Evolutionary conservation across 495 filamentous ascomycete genomes (phyloP).

Genomic region (Lindgomyces ingoldianus): DNA sequence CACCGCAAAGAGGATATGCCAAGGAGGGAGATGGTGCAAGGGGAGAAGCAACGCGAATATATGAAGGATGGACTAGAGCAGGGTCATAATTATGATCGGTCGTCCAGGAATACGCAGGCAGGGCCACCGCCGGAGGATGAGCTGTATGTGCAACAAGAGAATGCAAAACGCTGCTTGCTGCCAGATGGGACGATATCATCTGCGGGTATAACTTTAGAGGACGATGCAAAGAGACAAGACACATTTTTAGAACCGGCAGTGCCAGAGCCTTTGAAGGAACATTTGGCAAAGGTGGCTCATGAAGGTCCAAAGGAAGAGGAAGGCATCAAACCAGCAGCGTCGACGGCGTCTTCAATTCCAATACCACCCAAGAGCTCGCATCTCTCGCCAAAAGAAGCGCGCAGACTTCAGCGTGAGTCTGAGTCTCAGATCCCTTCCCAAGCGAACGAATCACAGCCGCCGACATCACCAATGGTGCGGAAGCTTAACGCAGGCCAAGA

Average conservation of each 20-base stretch:
- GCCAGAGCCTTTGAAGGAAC: conserved; percentile 37
- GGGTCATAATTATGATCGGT: conserved; percentile 49
- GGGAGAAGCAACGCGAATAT: conserved; percentile 4
- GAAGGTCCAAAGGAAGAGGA: conserved; percentile 9
- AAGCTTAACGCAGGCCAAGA: conserved; percentile 47
- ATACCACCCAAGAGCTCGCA: conserved; percentile 9
- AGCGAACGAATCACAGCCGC: conserved; percentile 45
- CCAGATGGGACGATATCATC: conserved; percentile 52
- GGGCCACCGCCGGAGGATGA: conserved; percentile 40
- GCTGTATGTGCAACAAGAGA: conserved; percentile 48
- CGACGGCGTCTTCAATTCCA: conserved; percentile 42
- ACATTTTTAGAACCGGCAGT: conserved; percentile 26
- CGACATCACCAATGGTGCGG: conserved; percentile 21
- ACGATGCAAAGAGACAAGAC: conserved; percentile 23
- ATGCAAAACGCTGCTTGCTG: conserved; percentile 45
- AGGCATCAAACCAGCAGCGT: conserved; percentile 40
- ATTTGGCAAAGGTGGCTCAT: conserved; percentile 22
- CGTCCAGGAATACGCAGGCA: conserved; percentile 39
- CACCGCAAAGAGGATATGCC: conserved; percentile 33
- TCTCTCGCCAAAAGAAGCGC: conserved; percentile 46
- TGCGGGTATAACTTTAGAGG: conserved; percentile 13
- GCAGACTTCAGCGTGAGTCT: conserved; percentile 53
- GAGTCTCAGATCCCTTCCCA: conserved; percentile 59
- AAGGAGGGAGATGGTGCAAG: conserved; percentile 29
- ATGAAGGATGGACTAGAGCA: conserved; percentile 47